Evolutionary conservation across 495 filamentous ascomycete genomes (phyloP), one percentile per base, ranked within the genome.

Genomic region (Penicillium chermesinum): DNA sequence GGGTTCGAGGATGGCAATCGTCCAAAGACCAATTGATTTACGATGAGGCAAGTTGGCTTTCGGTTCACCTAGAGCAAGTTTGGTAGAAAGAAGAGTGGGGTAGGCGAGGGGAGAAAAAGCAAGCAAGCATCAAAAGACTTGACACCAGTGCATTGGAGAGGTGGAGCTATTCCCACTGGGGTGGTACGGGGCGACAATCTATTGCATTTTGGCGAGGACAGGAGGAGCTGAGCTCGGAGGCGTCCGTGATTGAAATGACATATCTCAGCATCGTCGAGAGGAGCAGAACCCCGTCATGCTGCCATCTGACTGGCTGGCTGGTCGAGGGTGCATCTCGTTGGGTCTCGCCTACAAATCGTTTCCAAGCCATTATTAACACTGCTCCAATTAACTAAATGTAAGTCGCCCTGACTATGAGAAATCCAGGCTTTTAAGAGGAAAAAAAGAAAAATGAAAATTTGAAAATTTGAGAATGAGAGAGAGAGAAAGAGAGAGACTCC

Each of bases 191-290:
- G 14, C 36, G 21, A n/a, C 34, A 40, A 34, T 56, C 48, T 54
- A 57, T 57, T 59, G 59, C 44, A 52, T 56, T 54, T 49, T 44
- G 49, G 48, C 49, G 37, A 33, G 37, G 46, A 33, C 25, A n/a
- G 37, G 40, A 41, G 46, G 50, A 57, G 53, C 59, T 62, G 59
- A 62, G 48, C 52, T 44, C 52, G 38, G 47, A n/a, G 45, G 37
- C 46, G 44, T 10, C 49, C 44, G 46, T 41, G 21, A 46, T 22
- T 16, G 42, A 58, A 63, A 61, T 63, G 60, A 63, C 57, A 63
- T 52, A 63, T 63, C 60, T 36, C 49, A 55, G 48, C 46, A 50
- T 35, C 17, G 27, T 43, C 27, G 30, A 50, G 30, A 48, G 36
- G 41, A 48, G 48, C 39, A 25, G 39, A 39, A 13, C n/a, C 38